Percentiles rank a stretch among this genome's conserved stretches.
These are phyloP conservation scores for Hymenoscyphus occultus DNA, from an alignment of 2,329 filamentous ascomycete genomes.

Conservation along the genomic window DNA sequence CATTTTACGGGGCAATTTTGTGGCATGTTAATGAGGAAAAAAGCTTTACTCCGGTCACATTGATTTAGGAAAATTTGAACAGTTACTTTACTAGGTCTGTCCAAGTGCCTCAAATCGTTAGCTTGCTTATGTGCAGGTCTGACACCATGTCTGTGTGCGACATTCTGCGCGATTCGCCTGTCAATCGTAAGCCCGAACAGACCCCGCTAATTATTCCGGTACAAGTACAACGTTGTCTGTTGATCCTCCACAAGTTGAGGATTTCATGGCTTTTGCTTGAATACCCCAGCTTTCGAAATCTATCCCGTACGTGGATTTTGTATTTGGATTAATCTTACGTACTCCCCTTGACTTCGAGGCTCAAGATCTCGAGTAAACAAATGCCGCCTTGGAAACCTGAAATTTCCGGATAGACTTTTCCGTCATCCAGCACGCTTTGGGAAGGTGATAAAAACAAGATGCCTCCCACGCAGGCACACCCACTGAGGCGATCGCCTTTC, in stretches of 20 bases:
- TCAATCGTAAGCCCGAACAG: neutral
- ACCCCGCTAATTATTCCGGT: neutral
- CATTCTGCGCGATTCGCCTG: neutral
- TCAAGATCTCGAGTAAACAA: neutral
- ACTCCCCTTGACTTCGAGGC: too few relatives aligned
- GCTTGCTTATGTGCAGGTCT: neutral
- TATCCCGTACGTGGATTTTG: neutral
- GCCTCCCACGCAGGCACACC: neutral
- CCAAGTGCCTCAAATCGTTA: too few relatives aligned
- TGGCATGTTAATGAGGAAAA: neutral
- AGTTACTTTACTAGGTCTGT: too few relatives aligned
- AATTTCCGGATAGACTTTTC: neutral
- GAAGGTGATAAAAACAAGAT: neutral
- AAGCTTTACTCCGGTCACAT: neutral
- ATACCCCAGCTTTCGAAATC: neutral
- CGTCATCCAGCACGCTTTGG: neutral
- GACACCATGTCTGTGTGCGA: neutral
- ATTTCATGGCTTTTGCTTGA: neutral
- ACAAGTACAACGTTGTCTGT: neutral
- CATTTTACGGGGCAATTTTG: neutral
- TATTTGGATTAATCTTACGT: too few relatives aligned
- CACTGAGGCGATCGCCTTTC: neutral
- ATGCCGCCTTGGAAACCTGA: neutral
- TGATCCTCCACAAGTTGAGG: neutral
- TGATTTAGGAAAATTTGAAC: neutral